A percentile compares a stretch with the other conserved stretches of the same genome.
phyloP scores from a whole-genome alignment of 495 filamentous ascomycete genomes.

The Chaetomium cochliodes region DNA sequence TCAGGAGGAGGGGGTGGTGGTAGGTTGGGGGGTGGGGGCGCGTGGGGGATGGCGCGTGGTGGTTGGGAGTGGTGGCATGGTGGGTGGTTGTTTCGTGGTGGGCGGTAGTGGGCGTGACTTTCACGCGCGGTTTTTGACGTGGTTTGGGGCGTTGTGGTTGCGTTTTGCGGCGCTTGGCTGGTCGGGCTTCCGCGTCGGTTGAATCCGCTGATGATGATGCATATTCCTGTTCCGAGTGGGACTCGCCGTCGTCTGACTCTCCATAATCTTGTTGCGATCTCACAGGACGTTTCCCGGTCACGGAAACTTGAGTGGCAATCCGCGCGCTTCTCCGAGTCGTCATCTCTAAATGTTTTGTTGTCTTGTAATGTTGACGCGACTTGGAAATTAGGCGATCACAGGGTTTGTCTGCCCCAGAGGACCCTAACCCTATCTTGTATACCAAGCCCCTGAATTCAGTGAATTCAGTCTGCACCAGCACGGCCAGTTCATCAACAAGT shows the following conservation, averaged over 20 bases:
- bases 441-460: too few relatives aligned
- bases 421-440: too few relatives aligned
- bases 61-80: neutral
- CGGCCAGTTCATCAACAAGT: too few relatives aligned
- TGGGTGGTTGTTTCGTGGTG: neutral
- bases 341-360: constrained; percentile 5
- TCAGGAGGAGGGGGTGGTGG: constrained; percentile 45
- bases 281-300: neutral
- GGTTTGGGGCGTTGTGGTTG: neutral
- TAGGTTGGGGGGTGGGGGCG: constrained; percentile 36
- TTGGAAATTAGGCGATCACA: neutral
- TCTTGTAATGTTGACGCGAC: neutral
- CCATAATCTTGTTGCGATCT: neutral
- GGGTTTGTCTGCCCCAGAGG: too few relatives aligned
- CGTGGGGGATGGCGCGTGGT: neutral
- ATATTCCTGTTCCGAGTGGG: neutral
- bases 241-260: neutral
- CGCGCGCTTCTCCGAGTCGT: constrained; percentile 16
- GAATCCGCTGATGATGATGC: neutral
- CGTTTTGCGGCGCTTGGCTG: constrained; percentile 15
- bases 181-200: neutral
- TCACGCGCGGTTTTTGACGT: neutral
- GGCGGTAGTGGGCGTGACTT: neutral
- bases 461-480: too few relatives aligned
- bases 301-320: neutral